Evolutionary conservation across 2,329 filamentous ascomycete species (phyloP), one percentile per base, ranked within the genome.

Genomic region (Sphaerulina musiva): DNA sequence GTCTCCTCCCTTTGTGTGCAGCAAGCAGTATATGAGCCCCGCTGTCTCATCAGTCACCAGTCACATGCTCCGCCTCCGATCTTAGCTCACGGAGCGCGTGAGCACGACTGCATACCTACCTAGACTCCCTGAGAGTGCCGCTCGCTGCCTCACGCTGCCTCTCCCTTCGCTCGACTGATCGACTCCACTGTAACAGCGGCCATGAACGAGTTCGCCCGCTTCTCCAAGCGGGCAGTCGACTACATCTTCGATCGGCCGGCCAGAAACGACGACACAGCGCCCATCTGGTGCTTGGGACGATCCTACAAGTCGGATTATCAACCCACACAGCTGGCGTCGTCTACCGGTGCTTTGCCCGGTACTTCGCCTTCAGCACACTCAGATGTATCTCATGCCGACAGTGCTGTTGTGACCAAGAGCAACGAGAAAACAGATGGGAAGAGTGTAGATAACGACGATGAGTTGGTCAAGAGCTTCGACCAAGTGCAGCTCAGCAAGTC

Each of bases 221-320:
- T 85, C 68, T 73, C 74, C 65, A 87, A 89, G 72, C 86, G 87
- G 59, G 83, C 96, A 64, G 85, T 96, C 56, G 87, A 92, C 73
- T 89, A 88, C 74, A 85, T 97, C 67, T 95, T 90, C 86, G 91
- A 96, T 64, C 89, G 90, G 0, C 84, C 91, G 60, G 91, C 90
- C 5, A 82, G 80, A 59, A 95, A 96, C 73, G 84, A 95, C 68
- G 77, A 83, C 54, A 78, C 84, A 59, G 78, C 81, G 34, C 82
- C 87, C 10, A 87, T 95, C 58, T 97, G 92, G 91, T 95, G 90
- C 66, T 77, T 97, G 45, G 84, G 84, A 40, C 60, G 61, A 31
- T 61, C 63, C 43, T 87, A 87, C 69, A 73, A 75, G 51, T 70
- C 71, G 6, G 55, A 62, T 11, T 68, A 65, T 51, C 50, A 55